Percentiles rank a stretch among this genome's conserved stretches.
phyloP scores from a whole-genome alignment of 2,329 filamentous ascomycete genomes.

The Aureobasidium sp. region DNA sequence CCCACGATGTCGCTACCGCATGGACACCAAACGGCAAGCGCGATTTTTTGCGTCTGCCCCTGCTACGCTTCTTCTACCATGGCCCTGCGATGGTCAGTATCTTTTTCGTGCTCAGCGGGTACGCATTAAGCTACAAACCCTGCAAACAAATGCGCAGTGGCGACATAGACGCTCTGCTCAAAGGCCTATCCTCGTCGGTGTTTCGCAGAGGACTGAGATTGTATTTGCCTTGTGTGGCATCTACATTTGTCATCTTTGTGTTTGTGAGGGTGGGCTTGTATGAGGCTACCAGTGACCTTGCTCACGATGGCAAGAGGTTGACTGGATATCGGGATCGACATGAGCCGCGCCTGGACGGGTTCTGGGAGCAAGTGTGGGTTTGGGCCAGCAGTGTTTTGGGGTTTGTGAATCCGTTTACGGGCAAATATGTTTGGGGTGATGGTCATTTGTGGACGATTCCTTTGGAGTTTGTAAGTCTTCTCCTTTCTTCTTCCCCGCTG shows the following conservation, averaged over 20 bases:
- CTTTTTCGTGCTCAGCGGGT: conserved; percentile 58
- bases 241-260: conserved; percentile 18
- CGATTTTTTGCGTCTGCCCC: conserved; percentile 41
- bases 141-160: conserved; percentile 14
- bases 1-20: conserved; percentile 17
- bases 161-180: conserved; percentile 24
- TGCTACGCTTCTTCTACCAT: conserved; percentile 48
- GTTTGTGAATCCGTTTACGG: conserved; percentile 12
- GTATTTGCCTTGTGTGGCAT: conserved; percentile 19
- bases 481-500: too few relatives aligned
- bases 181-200: conserved; percentile 17
- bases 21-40: conserved; percentile 8
- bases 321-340: conserved; percentile 14
- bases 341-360: not conserved
- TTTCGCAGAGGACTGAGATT: conserved; percentile 20
- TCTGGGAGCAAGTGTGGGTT: conserved; percentile 18
- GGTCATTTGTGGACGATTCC: conserved; percentile 55
- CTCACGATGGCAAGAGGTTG: conserved; percentile 13
- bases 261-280: conserved; percentile 2
- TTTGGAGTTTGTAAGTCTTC: not conserved
- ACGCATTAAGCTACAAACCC: conserved; percentile 47
- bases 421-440: conserved; percentile 23
- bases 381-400: conserved; percentile 34
- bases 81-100: conserved; percentile 51
- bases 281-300: conserved; percentile 17